These are phyloP conservation scores for Bassia scoparia DNA, from an alignment of 148 eudicot genomes.

Conservation along the genomic window DNA sequence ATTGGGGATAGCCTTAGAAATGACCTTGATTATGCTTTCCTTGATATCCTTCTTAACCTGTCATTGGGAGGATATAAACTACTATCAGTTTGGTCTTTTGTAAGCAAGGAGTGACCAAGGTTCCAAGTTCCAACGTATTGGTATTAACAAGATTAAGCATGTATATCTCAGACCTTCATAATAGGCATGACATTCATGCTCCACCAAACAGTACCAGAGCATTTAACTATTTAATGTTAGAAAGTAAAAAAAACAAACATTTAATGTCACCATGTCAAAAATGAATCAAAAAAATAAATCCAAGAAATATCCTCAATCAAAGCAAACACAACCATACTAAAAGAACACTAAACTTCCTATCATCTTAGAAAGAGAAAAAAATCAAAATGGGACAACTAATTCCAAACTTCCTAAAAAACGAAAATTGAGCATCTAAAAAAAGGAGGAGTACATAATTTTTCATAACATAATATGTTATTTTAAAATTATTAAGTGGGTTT, in stretches of 20 bases:
- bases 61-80: neutral
- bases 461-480: no score
- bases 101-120: neutral
- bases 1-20: conserved; percentile 63
- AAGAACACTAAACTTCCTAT: no score
- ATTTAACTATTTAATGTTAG: no score
- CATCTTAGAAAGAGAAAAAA: no score
- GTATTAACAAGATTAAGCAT: neutral
- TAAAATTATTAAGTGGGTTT: no score
- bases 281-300: no score
- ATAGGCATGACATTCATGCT: neutral
- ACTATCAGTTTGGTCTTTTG: neutral
- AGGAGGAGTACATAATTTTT: no score
- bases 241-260: conserved; percentile 2
- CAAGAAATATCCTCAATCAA: no score
- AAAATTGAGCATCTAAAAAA: no score
- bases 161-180: neutral
- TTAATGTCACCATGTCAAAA: neutral
- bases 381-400: no score
- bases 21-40: conserved; percentile 82
- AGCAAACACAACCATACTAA: no score
- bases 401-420: no score
- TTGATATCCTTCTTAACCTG: conserved; percentile 95
- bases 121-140: neutral
- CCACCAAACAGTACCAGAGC: neutral